Conservation (phyloP, 176 grass and related monocot genomes). For the Musa itinerans region DNA sequence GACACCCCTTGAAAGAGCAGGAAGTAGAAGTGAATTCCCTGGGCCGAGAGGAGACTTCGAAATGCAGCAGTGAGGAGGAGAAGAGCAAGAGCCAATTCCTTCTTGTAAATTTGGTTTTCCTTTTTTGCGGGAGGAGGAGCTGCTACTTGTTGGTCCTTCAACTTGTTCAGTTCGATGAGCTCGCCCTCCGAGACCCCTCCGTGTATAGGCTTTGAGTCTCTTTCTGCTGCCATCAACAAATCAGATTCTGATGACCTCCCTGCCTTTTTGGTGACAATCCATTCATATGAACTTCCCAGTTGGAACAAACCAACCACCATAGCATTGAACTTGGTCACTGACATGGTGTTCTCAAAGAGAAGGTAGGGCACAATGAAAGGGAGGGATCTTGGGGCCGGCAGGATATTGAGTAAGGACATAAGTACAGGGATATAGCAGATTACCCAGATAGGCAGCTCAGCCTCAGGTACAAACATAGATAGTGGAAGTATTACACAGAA, state of each 20-base stretch:
- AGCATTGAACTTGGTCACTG: slow-evolving; percentile 90
- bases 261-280: slow-evolving; percentile 86
- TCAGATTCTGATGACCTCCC: slow-evolving; percentile 69
- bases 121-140: slow-evolving; percentile 21
- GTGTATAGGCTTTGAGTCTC: slow-evolving; percentile 21
- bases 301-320: slow-evolving; percentile 86
- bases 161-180: slow-evolving; percentile 48
- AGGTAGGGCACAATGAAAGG: slow-evolving; percentile 86
- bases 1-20: slow-evolving; percentile 88
- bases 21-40: slow-evolving; percentile 97
- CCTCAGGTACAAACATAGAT: slow-evolving; percentile 90
- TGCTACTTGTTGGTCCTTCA: slow-evolving; percentile 50
- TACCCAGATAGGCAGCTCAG: slow-evolving; percentile 72
- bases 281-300: slow-evolving; percentile 78
- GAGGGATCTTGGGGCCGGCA: slow-evolving; percentile 70
- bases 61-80: slow-evolving; percentile 75
- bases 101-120: slow-evolving; percentile 85
- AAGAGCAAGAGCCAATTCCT: slow-evolving; percentile 80
- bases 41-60: slow-evolving; percentile 73
- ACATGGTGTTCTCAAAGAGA: slow-evolving; percentile 93
- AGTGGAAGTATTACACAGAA: slow-evolving; percentile 88
- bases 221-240: slow-evolving; percentile 47
- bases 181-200: slow-evolving; percentile 56
- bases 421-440: slow-evolving; percentile 73
- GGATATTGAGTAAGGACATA: slow-evolving; percentile 81